phyloP scores from a whole-genome alignment of 805 yeast genomes.

The Metschnikowia kofuensis region DNA sequence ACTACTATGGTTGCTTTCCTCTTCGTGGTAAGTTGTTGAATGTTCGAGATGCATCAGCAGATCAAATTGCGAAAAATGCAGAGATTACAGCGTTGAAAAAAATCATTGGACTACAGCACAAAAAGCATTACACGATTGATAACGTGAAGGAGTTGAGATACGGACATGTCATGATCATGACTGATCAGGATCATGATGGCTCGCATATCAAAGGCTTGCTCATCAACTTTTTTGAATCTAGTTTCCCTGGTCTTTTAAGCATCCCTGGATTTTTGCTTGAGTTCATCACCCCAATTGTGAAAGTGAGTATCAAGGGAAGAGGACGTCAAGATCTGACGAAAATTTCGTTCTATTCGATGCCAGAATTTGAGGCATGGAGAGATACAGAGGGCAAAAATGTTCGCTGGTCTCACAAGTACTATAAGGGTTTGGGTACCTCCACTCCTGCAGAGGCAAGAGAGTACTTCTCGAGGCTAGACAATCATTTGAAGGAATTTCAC shows the following conservation, averaged over 20 bases:
- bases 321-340: constrained; percentile 50
- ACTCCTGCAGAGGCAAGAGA: constrained; percentile 77
- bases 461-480: constrained; percentile 81
- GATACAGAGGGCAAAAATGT: constrained; percentile 70
- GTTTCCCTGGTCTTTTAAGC: constrained; percentile 89
- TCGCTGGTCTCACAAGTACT: constrained; percentile 91
- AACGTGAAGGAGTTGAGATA: constrained; percentile 76
- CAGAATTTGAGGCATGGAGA: constrained; percentile 93
- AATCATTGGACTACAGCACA: constrained; percentile 93
- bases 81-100: constrained; percentile 95
- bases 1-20: constrained; percentile 92
- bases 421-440: constrained; percentile 98
- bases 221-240: constrained; percentile 87
- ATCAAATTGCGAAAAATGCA: constrained; percentile 86
- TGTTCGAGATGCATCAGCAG: constrained; percentile 96
- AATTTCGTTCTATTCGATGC: constrained; percentile 87
- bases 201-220: constrained; percentile 95
- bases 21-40: constrained; percentile 91
- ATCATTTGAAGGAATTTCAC: constrained; percentile 82
- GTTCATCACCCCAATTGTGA: constrained; percentile 94
- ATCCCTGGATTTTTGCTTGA: constrained; percentile 91
- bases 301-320: constrained; percentile 67
- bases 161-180: constrained; percentile 98
- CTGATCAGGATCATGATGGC: constrained; percentile 99
- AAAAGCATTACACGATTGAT: constrained; percentile 63